Percentiles rank a stretch among this genome's conserved stretches.
These are phyloP conservation scores for Aspergillus clavatus DNA, from an alignment of 2,329 filamentous ascomycete species.

Conservation along the genomic window DNA sequence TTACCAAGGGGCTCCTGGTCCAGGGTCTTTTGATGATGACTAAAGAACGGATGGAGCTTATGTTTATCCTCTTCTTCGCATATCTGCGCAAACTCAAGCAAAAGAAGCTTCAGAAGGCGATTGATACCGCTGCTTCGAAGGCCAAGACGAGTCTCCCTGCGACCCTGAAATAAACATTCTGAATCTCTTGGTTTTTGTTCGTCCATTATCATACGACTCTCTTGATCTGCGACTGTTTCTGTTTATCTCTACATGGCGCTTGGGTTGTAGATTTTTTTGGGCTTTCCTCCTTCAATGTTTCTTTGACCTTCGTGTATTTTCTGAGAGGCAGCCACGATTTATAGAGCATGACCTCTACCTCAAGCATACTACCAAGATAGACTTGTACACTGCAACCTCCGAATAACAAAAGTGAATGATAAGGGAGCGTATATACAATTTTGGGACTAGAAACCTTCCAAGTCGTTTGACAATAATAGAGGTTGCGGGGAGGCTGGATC, in stretches of 20 bases:
- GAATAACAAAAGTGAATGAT: neutral
- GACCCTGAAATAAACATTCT: slow-evolving; percentile 41
- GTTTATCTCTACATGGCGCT: slow-evolving; percentile 11
- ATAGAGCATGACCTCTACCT: slow-evolving; percentile 11
- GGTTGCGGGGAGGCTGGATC: too few species aligned
- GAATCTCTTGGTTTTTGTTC: slow-evolving; percentile 7
- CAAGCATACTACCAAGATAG: slow-evolving; percentile 6
- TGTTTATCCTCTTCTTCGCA: slow-evolving; percentile 80
- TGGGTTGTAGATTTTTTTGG: slow-evolving; percentile 15
- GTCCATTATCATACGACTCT: slow-evolving; percentile 14
- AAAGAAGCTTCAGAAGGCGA: slow-evolving; percentile 64
- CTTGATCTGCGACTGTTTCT: slow-evolving; percentile 5
- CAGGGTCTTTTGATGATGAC: slow-evolving; percentile 99
- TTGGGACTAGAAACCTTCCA: too few species aligned
- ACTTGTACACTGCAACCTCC: slow-evolving; percentile 1
- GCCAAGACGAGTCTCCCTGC: slow-evolving; percentile 51
- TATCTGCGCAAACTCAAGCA: slow-evolving; percentile 69
- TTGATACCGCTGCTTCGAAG: slow-evolving; percentile 59
- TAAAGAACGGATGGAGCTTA: slow-evolving; percentile 88
- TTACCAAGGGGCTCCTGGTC: slow-evolving; percentile 86
- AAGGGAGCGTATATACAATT: too few species aligned
- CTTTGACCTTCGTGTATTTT: slow-evolving; percentile 12
- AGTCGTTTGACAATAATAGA: too few species aligned
- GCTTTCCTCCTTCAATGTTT: slow-evolving; percentile 3
- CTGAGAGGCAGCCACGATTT: slow-evolving; percentile 7